Conservation (phyloP, 2,329 filamentous ascomycete species). For the Coniochaeta prunicola region DNA sequence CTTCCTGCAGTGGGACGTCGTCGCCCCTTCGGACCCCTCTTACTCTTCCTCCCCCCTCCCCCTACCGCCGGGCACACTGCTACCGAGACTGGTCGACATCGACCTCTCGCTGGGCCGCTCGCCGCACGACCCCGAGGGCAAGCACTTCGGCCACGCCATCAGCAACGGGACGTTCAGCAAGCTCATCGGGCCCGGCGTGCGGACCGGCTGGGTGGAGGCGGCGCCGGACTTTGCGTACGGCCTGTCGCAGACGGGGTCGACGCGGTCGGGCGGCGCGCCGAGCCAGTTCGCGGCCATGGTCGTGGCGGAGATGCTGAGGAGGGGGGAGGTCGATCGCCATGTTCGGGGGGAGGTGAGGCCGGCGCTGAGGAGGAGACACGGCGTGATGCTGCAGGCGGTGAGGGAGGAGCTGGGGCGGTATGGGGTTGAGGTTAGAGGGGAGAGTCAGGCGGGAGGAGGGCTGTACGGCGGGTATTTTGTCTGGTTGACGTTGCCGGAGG, state of each 20-base stretch:
- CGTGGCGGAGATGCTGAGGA: constrained; percentile 38
- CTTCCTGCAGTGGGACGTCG: constrained; percentile 69
- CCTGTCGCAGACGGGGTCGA: constrained; percentile 44
- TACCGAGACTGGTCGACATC: constrained; percentile 73
- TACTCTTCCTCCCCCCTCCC: constrained; percentile 20
- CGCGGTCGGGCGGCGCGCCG: constrained; percentile 50
- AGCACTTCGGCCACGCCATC: constrained; percentile 66
- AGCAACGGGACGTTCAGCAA: constrained; percentile 92
- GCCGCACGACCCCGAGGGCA: constrained; percentile 34
- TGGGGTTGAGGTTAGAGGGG: constrained; percentile 39
- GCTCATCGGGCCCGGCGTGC: constrained; percentile 69
- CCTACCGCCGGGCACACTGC: constrained; percentile 28
- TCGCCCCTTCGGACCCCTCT: constrained; percentile 3
- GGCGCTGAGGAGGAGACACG: constrained; percentile 36
- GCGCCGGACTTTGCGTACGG: constrained; percentile 47
- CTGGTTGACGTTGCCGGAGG: constrained; percentile 61
- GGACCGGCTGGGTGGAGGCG: constrained; percentile 85
- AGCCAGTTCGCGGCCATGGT: constrained; percentile 43
- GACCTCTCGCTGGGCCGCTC: constrained; percentile 59
- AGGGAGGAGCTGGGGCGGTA: constrained; percentile 52
- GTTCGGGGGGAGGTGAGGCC: constrained; percentile 35
- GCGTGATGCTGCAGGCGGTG: constrained; percentile 51
- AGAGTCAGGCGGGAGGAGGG: constrained; percentile 30
- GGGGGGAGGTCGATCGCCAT: constrained; percentile 35
- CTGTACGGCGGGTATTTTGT: constrained; percentile 79